A percentile compares a stretch with the other conserved stretches of the same genome.
phyloP scores from a whole-genome alignment of 2,329 filamentous ascomycete species.

The Sporothrix sp. region DNA sequence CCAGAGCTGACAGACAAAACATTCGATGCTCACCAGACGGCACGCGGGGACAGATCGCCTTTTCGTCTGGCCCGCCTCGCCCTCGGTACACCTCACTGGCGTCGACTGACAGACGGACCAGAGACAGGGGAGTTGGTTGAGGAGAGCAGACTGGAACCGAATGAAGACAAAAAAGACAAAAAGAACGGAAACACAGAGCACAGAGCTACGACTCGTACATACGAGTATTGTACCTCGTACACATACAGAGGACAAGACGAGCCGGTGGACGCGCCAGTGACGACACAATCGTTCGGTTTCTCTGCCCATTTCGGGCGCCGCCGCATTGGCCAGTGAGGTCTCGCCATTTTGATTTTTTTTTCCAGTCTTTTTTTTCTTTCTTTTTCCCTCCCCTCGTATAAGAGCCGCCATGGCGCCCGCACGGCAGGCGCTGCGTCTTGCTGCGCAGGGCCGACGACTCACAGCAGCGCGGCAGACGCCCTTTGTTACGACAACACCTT shows the following conservation, averaged over 20 bases:
- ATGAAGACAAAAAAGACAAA: background rate
- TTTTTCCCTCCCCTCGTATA: background rate
- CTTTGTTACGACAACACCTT: background rate
- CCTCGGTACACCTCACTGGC: background rate
- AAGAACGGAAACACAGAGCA: background rate
- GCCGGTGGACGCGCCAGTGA: conserved; percentile 14
- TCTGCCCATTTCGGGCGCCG: conserved; percentile 13
- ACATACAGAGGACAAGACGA: background rate
- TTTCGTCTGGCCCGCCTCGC: background rate
- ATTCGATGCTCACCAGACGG: conserved; percentile 10
- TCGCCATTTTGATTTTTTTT: conserved; percentile 3
- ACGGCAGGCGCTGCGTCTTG: conserved; percentile 14
- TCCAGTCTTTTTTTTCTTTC: background rate
- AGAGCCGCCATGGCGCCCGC: conserved; percentile 8
- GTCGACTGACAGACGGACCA: background rate
- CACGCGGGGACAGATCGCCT: background rate
- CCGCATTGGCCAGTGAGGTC: conserved; percentile 4
- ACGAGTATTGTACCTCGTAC: background rate
- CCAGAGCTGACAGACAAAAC: conserved; percentile 1
- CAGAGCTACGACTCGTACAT: too few species aligned
- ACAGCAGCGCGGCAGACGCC: background rate
- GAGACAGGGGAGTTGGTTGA: background rate
- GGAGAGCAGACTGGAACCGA: too few species aligned
- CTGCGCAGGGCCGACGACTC: conserved; percentile 20
- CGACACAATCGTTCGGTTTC: conserved; percentile 18